phyloP scores from a whole-genome alignment of 495 filamentous ascomycete genomes.

The Xylaria bambusicola region DNA sequence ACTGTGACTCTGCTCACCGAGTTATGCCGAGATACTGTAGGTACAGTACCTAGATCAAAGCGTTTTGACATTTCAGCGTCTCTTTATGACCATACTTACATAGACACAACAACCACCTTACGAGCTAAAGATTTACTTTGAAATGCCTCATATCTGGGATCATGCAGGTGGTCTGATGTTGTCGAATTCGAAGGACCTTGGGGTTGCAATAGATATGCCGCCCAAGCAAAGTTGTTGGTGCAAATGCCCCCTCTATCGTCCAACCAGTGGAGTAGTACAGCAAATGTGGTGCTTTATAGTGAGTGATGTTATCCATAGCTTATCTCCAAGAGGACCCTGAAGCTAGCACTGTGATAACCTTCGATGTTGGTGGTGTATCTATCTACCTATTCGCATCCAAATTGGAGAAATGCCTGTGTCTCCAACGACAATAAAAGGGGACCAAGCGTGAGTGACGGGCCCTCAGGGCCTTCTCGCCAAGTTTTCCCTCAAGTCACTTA shows the following conservation, averaged over 20 bases:
- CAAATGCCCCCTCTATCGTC: background rate
- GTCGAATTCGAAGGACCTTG: background rate
- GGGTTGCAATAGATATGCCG: background rate
- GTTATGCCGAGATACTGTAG: background rate
- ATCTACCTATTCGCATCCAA: background rate
- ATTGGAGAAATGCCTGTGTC: slow-evolving; percentile 3
- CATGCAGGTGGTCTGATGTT: slow-evolving; percentile 7
- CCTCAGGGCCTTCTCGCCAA: background rate
- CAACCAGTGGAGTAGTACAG: background rate
- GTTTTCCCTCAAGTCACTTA: background rate
- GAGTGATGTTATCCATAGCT: slow-evolving; percentile 6
- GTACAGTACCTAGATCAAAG: background rate
- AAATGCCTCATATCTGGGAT: background rate
- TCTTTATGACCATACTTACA: background rate
- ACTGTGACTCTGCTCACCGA: background rate
- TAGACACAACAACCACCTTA: background rate
- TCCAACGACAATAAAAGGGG: background rate
- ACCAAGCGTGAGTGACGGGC: background rate
- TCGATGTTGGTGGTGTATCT: background rate
- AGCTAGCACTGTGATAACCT: background rate
- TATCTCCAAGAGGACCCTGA: background rate
- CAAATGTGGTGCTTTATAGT: background rate
- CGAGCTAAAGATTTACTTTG: background rate
- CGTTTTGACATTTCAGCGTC: no score
- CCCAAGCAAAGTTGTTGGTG: background rate